A percentile compares a stretch with the other conserved stretches of the same genome.
phyloP scores from a whole-genome alignment of 176 grass and related monocot genomes.

The Miscanthus lutarioriparius region DNA sequence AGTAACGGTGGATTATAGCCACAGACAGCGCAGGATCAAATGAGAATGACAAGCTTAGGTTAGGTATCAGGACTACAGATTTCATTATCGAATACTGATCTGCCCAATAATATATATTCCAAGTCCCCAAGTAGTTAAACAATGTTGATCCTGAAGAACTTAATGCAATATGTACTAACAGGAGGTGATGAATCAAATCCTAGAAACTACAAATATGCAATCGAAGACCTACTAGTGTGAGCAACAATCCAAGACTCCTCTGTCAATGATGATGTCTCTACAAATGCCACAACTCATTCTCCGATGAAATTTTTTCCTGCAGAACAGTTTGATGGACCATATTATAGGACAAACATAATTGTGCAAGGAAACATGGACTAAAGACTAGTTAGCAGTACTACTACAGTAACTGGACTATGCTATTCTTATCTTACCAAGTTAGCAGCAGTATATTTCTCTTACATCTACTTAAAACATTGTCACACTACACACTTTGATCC shows the following conservation, averaged over 20 bases:
- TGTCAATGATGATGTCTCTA: constrained; percentile 69
- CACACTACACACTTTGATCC: background rate
- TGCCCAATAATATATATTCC: background rate
- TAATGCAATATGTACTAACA: constrained; percentile 16
- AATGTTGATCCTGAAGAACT: background rate
- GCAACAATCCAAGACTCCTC: constrained; percentile 83
- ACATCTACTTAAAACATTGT: background rate
- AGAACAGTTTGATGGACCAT: constrained; percentile 30
- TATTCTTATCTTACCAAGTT: constrained; percentile 7
- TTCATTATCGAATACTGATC: background rate
- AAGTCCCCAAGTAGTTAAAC: background rate
- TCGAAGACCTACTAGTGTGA: constrained; percentile 69
- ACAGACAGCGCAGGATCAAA: constrained; percentile 25
- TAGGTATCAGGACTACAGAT: constrained; percentile 23
- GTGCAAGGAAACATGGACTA: background rate
- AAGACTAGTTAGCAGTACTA: background rate
- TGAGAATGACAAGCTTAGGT: constrained; percentile 9
- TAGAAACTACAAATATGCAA: constrained; percentile 9
- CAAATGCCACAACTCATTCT: constrained; percentile 86
- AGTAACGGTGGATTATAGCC: constrained; percentile 1
- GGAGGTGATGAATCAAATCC: constrained; percentile 27
- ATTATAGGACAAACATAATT: constrained; percentile 24
- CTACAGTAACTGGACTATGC: background rate
- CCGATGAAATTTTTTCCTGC: constrained; percentile 60
- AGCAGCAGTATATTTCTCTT: background rate